A percentile compares a stretch with the other conserved stretches of the same genome.
These are phyloP conservation scores for Hypericum androsaemum DNA, from an alignment of 345 rosid genomes.

Conservation along the genomic window DNA sequence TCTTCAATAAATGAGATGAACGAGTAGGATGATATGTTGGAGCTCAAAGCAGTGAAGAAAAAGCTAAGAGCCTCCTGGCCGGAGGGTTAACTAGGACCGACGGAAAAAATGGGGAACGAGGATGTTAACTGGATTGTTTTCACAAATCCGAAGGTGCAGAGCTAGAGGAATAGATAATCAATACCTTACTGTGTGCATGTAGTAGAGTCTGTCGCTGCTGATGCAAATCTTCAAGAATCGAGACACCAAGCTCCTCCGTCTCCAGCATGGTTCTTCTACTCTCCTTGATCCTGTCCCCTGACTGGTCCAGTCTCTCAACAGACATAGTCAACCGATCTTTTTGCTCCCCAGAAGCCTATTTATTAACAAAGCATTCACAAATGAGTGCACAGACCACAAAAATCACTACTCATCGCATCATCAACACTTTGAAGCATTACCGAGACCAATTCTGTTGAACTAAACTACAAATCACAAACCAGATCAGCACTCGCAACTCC, in stretches of 20 bases:
- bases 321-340: slow-evolving; percentile 1
- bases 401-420: neutral
- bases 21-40: neutral
- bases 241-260: slow-evolving; percentile 4
- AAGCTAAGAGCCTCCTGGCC: no score
- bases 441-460: no score
- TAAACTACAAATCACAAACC: no score
- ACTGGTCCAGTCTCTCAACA: neutral
- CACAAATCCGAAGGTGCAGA: neutral
- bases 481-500: no score
- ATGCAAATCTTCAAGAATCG: slow-evolving; percentile 5
- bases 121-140: no score
- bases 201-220: slow-evolving; percentile 3
- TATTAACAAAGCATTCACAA: neutral
- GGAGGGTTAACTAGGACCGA: no score
- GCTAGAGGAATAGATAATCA: neutral
- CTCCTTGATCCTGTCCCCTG: neutral
- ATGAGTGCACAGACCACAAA: neutral
- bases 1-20: neutral
- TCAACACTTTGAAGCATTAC: no score
- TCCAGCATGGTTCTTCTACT: slow-evolving; percentile 5
- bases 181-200: slow-evolving; percentile 2
- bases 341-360: neutral
- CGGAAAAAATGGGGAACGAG: no score
- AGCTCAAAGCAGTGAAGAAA: no score